Evolutionary conservation across 1,284 basidiomycete genomes (phyloP).

Genomic region (Cutaneotrichosporon dermatis): DNA sequence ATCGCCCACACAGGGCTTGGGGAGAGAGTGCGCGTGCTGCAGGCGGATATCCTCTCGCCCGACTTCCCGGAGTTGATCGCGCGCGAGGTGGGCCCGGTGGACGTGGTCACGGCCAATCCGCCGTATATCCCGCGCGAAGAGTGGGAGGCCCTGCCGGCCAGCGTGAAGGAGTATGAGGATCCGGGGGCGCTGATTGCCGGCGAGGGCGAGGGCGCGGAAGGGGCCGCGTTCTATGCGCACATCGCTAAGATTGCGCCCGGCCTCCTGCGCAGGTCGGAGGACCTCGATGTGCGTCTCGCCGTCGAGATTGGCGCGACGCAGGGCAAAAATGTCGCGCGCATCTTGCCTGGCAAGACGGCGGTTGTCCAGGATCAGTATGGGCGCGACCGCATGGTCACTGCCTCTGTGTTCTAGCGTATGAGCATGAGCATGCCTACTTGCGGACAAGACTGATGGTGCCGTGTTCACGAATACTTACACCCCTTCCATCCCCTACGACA

Average conservation of each 20-base stretch:
- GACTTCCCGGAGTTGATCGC: conserved; percentile 4
- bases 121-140: conserved; percentile 75
- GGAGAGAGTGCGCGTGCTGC: conserved; percentile 12
- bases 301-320: conserved; percentile 77
- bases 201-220: conserved; percentile 57
- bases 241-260: conserved; percentile 60
- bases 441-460: too few relatives aligned
- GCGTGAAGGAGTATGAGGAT: conserved; percentile 75
- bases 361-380: conserved; percentile 76
- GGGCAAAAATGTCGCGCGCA: conserved; percentile 58
- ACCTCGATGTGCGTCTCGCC: conserved; percentile 51
- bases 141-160: conserved; percentile 61
- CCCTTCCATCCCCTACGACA: not conserved
- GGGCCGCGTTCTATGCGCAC: conserved; percentile 70
- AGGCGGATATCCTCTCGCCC: conserved; percentile 53
- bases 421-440: not conserved
- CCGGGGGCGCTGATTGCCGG: conserved; percentile 73
- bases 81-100: conserved; percentile 48
- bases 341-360: conserved; percentile 58
- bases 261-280: conserved; percentile 48
- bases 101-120: conserved; percentile 85
- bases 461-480: too few relatives aligned
- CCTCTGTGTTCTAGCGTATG: not conserved
- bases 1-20: conserved; percentile 30
- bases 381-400: conserved; percentile 49